These are phyloP conservation scores for Gaeumannomyces sp. DNA, from an alignment of 2,329 filamentous ascomycete species.

Conservation along the genomic window DNA sequence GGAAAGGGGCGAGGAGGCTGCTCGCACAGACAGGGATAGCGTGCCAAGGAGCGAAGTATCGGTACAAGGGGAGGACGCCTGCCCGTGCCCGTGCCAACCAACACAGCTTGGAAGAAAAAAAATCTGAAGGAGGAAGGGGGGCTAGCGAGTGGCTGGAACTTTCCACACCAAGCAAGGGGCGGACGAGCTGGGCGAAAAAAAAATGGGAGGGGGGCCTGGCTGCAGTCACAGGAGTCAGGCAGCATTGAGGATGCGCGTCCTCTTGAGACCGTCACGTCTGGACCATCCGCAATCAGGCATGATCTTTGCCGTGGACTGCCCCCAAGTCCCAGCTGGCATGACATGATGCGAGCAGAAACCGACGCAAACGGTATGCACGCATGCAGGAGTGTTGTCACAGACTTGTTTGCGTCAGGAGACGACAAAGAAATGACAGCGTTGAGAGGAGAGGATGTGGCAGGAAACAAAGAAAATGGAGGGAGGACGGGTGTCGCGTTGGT, in stretches of 20 bases:
- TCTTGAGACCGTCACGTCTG: not conserved
- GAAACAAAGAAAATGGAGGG: not conserved
- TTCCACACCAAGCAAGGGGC: not conserved
- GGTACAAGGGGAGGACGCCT: not conserved
- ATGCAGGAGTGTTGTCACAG: not conserved
- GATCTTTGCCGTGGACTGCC: not conserved
- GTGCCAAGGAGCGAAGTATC: not conserved
- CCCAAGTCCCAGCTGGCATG: not conserved
- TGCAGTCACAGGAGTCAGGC: constrained; percentile 3
- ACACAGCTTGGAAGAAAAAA: not conserved
- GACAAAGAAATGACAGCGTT: not conserved
- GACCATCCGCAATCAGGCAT: not conserved
- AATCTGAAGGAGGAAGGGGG: not conserved
- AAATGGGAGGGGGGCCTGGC: not conserved
- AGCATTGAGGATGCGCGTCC: constrained; percentile 5
- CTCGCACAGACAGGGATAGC: constrained; percentile 5
- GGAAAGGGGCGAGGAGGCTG: constrained; percentile 1
- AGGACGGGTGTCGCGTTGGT: not conserved
- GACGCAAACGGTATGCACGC: not conserved
- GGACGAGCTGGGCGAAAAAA: not conserved
- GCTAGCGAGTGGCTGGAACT: constrained; percentile 1
- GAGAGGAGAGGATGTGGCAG: not conserved
- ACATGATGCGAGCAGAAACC: not conserved
- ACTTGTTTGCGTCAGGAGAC: not conserved
- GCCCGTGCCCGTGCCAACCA: constrained; percentile 1